Conservation (phyloP, 768 basidiomycete genomes). For the Xerocomus brunneocitrinus region DNA sequence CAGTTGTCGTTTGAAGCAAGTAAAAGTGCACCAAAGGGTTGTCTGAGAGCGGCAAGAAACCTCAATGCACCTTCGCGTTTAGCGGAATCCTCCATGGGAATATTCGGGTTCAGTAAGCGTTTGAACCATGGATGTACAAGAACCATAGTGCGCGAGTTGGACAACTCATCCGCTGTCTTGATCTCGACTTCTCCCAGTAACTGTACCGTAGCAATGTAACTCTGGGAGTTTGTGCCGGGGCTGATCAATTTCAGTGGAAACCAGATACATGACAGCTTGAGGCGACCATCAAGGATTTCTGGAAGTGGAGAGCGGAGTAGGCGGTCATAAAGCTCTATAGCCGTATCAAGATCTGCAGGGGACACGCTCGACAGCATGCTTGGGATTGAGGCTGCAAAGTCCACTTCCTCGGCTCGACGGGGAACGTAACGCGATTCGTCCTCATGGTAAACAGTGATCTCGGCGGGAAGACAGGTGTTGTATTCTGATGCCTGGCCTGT, state of each 20-base stretch:
- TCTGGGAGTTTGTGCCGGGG: neutral
- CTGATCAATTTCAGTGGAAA: neutral
- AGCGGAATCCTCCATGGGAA: neutral
- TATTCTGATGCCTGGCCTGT: slow-evolving; percentile 15
- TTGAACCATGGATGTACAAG: slow-evolving; percentile 18
- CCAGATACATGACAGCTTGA: slow-evolving; percentile 9
- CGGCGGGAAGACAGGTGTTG: slow-evolving; percentile 19
- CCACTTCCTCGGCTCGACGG: neutral
- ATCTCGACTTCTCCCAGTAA: slow-evolving; percentile 8
- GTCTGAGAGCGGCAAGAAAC: slow-evolving; percentile 5
- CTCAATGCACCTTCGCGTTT: neutral
- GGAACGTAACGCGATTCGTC: slow-evolving; percentile 3
- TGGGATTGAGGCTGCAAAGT: neutral
- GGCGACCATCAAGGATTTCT: slow-evolving; percentile 8
- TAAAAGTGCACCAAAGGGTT: slow-evolving; percentile 16
- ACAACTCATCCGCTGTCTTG: slow-evolving; percentile 2
- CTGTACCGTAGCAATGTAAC: neutral
- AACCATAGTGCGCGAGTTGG: slow-evolving; percentile 1
- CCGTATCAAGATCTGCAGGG: neutral
- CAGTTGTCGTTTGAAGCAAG: slow-evolving; percentile 1
- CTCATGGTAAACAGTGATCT: slow-evolving; percentile 12
- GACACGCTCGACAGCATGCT: neutral
- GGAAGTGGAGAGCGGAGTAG: slow-evolving; percentile 5
- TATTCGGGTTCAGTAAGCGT: neutral
- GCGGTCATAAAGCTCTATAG: slow-evolving; percentile 4